A percentile compares a stretch with the other conserved stretches of the same genome.
These are phyloP conservation scores for Alternaria sp. DNA, from an alignment of 2,329 filamentous ascomycete genomes.

Conservation along the genomic window DNA sequence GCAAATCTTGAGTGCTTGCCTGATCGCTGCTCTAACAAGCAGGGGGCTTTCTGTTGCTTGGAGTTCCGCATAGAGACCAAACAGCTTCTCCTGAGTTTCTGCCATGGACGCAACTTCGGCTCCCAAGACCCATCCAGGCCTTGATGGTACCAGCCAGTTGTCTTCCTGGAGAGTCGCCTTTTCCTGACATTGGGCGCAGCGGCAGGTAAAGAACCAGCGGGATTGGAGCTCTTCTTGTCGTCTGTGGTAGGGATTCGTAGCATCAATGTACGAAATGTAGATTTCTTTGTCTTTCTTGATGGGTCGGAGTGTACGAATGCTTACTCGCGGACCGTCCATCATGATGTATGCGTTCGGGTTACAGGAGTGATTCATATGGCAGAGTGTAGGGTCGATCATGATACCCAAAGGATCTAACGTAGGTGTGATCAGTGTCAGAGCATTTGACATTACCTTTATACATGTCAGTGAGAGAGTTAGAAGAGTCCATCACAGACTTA, in stretches of 20 bases:
- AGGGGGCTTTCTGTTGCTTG: slow-evolving; percentile 30
- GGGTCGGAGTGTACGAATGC: slow-evolving; percentile 59
- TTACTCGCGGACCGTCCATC: slow-evolving; percentile 61
- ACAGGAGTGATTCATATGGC: slow-evolving; percentile 68
- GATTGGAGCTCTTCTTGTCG: slow-evolving; percentile 60
- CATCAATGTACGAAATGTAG: slow-evolving; percentile 68
- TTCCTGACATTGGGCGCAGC: slow-evolving; percentile 59
- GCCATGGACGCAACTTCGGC: slow-evolving; percentile 24
- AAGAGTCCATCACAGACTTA: slow-evolving; percentile 9
- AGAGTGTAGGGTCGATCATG: slow-evolving; percentile 62
- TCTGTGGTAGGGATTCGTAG: slow-evolving; percentile 57
- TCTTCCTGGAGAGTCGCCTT: slow-evolving; percentile 50
- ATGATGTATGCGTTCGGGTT: slow-evolving; percentile 64
- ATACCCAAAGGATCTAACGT: slow-evolving; percentile 65
- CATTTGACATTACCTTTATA: slow-evolving; percentile 59
- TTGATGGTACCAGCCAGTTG: slow-evolving; percentile 45
- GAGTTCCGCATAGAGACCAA: slow-evolving; percentile 31
- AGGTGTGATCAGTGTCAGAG: slow-evolving; percentile 63
- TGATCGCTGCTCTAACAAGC: slow-evolving; percentile 45
- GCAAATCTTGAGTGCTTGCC: slow-evolving; percentile 51
- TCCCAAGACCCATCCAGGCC: slow-evolving; percentile 24
- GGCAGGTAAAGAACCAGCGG: slow-evolving; percentile 66
- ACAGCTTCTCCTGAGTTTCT: slow-evolving; percentile 35
- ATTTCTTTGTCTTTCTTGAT: slow-evolving; percentile 65
- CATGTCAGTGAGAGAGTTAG: slow-evolving; percentile 26